phyloP scores from a whole-genome alignment of 768 basidiomycete species.

The Artomyces pyxidatus region DNA sequence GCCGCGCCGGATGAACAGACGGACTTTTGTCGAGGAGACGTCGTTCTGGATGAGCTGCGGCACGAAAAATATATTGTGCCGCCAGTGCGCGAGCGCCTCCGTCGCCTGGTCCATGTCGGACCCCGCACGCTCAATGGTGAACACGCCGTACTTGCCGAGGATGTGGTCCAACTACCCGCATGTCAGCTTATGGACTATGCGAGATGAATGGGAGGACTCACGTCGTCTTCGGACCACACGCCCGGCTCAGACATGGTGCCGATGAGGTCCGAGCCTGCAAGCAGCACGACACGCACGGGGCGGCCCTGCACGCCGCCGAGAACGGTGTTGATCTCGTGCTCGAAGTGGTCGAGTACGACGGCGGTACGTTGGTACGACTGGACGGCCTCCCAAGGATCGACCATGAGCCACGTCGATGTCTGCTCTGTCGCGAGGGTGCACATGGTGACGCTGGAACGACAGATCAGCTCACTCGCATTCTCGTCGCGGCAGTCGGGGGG shows the following conservation, averaged over 20 bases:
- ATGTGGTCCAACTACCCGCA: slow-evolving; percentile 82
- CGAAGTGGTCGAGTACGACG: slow-evolving; percentile 94
- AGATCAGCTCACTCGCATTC: no score
- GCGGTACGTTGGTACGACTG: slow-evolving; percentile 95
- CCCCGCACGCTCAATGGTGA: slow-evolving; percentile 93
- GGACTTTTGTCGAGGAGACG: slow-evolving; percentile 91
- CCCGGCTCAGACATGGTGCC: slow-evolving; percentile 98
- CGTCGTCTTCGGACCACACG: slow-evolving; percentile 93
- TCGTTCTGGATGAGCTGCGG: slow-evolving; percentile 96
- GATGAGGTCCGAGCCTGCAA: slow-evolving; percentile 97
- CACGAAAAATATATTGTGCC: slow-evolving; percentile 52
- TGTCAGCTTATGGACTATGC: slow-evolving; percentile 7
- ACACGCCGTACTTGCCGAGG: slow-evolving; percentile 86
- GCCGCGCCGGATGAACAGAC: slow-evolving; percentile 70
- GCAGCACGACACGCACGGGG: slow-evolving; percentile 79
- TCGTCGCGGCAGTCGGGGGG: no score
- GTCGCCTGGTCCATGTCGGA: slow-evolving; percentile 35
- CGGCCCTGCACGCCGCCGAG: slow-evolving; percentile 72
- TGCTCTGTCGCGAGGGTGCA: slow-evolving; percentile 85
- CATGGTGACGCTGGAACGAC: slow-evolving; percentile 70
- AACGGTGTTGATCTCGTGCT: slow-evolving; percentile 85
- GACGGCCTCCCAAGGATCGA: slow-evolving; percentile 96
- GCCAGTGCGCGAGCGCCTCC: slow-evolving; percentile 19
- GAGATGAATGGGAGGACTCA: slow-evolving; percentile 35
- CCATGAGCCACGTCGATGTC: slow-evolving; percentile 92